A percentile compares a stretch with the other conserved stretches of the same genome.
Conservation (phyloP, 1,139 yeast species). For the Candida sp. region DNA sequence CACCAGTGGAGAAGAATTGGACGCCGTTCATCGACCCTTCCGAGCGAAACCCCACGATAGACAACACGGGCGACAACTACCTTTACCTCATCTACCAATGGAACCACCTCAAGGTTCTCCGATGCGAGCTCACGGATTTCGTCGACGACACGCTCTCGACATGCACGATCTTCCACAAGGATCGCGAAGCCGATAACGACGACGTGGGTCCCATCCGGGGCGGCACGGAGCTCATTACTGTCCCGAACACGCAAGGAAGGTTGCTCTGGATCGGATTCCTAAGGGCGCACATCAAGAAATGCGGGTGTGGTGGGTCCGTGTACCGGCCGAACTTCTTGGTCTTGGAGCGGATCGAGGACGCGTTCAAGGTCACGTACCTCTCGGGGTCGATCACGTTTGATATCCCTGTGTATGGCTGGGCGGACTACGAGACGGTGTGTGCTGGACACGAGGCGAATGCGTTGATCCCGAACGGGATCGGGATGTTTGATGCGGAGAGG, state of each 20-base stretch:
- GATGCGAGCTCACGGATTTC: slow-evolving; percentile 27
- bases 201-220: slow-evolving; percentile 39
- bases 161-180: slow-evolving; percentile 19
- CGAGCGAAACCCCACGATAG: slow-evolving; percentile 17
- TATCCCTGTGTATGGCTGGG: slow-evolving; percentile 36
- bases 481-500: slow-evolving; percentile 22
- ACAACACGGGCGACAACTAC: slow-evolving; percentile 22
- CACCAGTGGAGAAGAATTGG: slow-evolving; percentile 44
- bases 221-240: slow-evolving; percentile 37
- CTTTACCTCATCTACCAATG: slow-evolving; percentile 42
- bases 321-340: slow-evolving; percentile 41
- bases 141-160: slow-evolving; percentile 13
- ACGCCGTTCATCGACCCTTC: slow-evolving; percentile 38
- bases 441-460: slow-evolving; percentile 28
- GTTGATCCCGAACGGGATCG: slow-evolving; percentile 40
- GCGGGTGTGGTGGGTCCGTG: slow-evolving; percentile 41
- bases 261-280: slow-evolving; percentile 43
- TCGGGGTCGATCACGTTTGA: slow-evolving; percentile 42
- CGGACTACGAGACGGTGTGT: slow-evolving; percentile 29
- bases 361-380: slow-evolving; percentile 31
- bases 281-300: slow-evolving; percentile 35
- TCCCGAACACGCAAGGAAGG: background rate
- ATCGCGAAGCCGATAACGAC: slow-evolving; percentile 16
- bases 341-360: slow-evolving; percentile 21
- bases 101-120: slow-evolving; percentile 38